phyloP scores from a whole-genome alignment of 2,329 filamentous ascomycete genomes.

The Chaetomiaceae sp. region DNA sequence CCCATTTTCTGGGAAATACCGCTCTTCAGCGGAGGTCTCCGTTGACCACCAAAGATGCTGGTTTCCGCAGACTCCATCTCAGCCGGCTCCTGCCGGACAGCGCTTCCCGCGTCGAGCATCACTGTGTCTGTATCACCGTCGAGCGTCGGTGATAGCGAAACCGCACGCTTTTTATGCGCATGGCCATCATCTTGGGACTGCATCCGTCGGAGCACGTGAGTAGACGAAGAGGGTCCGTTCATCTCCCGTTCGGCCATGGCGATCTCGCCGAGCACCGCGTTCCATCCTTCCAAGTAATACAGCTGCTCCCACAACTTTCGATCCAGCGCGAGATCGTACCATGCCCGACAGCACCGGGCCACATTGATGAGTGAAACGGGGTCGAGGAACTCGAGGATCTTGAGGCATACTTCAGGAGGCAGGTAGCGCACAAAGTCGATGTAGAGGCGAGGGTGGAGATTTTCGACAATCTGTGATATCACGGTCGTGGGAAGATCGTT shows the following conservation, averaged over 20 bases:
- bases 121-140: conserved; percentile 45
- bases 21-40: conserved; percentile 4
- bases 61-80: conserved; percentile 24
- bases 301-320: conserved; percentile 80
- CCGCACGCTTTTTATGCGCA: conserved; percentile 51
- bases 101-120: conserved; percentile 36
- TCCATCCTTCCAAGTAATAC: conserved; percentile 85
- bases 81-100: conserved; percentile 26
- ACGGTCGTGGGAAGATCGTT: conserved; percentile 74
- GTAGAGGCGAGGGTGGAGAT: conserved; percentile 77
- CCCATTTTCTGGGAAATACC: conserved; percentile 27
- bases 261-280: conserved; percentile 63
- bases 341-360: conserved; percentile 72
- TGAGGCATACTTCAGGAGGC: conserved; percentile 84
- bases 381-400: conserved; percentile 82
- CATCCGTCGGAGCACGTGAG: conserved; percentile 38
- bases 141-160: conserved; percentile 36
- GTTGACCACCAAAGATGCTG: conserved; percentile 32
- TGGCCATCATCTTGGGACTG: conserved; percentile 47
- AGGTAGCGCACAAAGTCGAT: conserved; percentile 86
- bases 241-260: conserved; percentile 59
- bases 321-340: conserved; percentile 78
- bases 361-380: conserved; percentile 75
- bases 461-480: conserved; percentile 74
- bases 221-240: conserved; percentile 39